Evolutionary conservation across 352 stramenopile species (phyloP).

Genomic region (Pythium pyrilobum): DNA sequence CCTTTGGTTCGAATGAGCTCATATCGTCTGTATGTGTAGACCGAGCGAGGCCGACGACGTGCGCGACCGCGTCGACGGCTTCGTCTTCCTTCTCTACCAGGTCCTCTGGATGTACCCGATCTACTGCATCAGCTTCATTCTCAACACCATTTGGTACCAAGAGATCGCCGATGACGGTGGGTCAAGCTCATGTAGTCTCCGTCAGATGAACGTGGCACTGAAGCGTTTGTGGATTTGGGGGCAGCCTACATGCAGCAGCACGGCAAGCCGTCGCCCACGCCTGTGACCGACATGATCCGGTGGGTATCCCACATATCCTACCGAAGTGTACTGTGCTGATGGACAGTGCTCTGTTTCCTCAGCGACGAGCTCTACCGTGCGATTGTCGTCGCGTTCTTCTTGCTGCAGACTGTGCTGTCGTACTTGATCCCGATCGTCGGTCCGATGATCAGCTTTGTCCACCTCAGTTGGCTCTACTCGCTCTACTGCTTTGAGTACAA

Average conservation of each 20-base stretch:
- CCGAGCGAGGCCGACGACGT: constrained; percentile 59
- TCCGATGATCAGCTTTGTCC: constrained; percentile 73
- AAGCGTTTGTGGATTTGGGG: background rate
- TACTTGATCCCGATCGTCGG: constrained; percentile 78
- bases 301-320: constrained; percentile 13
- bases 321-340: background rate
- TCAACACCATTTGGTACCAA: constrained; percentile 91
- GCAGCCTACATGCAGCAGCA: constrained; percentile 79
- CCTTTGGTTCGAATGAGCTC: too few species aligned
- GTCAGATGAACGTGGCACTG: background rate
- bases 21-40: too few species aligned
- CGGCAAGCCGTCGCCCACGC: constrained; percentile 67
- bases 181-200: background rate
- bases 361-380: constrained; percentile 83
- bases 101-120: constrained; percentile 90
- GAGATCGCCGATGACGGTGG: constrained; percentile 86
- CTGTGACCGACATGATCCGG: constrained; percentile 85
- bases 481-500: constrained; percentile 92
- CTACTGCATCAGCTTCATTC: constrained; percentile 90
- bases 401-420: constrained; percentile 79
- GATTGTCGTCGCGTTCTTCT: constrained; percentile 83
- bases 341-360: background rate
- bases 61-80: constrained; percentile 70
- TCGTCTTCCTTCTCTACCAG: constrained; percentile 86
- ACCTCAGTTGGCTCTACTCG: constrained; percentile 85